Evolutionary conservation across 345 rosid species (phyloP), one percentile per base, ranked within the genome.

Genomic region (Dovyalis caffra): DNA sequence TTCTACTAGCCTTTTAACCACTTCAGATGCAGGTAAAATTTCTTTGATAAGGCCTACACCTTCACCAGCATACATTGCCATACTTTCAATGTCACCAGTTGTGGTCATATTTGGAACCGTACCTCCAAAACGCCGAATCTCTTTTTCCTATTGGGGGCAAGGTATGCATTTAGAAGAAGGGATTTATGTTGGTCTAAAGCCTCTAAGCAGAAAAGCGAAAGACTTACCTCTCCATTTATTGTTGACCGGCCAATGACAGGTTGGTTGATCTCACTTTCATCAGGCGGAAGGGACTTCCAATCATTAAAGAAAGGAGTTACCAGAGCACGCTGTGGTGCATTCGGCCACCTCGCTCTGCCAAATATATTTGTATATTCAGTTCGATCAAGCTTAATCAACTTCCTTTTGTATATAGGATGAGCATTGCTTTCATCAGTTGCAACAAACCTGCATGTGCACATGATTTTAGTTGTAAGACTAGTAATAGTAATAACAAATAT

Each of bases 61-160:
- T 88, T 91, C 75, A 28, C 98, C 96, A 2, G 96, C 97, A 64
- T 90, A 94, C 98, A 94, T 88, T 0, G 82, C 96, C 98, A 92
- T 94, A 83, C 92, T 94, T 78, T 92, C 92, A 26, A 89, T 90
- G 70, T 92, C 96, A 4, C 97, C 98, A 0, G 91, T 85, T 5
- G 97, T 78, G 4, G 85, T 78, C 56, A 26, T 71, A 80, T 94
- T 94, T 0, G 98, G 98, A 70, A 89, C 95, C 0, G 97, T 70
- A 51, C 97, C 98, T 0, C 87, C 82, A 67, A 94, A 83, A 31
- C 89, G 83, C 2, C 84, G 87, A 64, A 94, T 83, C 79, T 94
- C 92, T 71, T 87, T 94, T 76, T 91, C 97, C 98, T 94, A 81
- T 72, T 64, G 8, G 23, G 20, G n/a, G n/a, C n/a, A 73, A 68